Evolutionary conservation across 495 filamentous ascomycete genomes (phyloP).

Genomic region (Aspergillus nanangensis): DNA sequence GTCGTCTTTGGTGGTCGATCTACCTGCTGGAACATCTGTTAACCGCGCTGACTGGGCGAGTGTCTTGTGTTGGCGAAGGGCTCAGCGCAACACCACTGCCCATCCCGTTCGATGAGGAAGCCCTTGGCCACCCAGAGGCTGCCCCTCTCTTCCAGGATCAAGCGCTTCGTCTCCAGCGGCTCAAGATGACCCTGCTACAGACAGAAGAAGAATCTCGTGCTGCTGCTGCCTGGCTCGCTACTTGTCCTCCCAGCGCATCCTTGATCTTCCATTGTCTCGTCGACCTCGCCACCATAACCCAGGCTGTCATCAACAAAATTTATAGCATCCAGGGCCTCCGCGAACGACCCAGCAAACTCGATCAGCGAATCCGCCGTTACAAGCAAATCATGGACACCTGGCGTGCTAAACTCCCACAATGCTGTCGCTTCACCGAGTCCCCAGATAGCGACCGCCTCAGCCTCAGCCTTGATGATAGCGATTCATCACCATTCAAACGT

Average conservation of each 20-base stretch:
- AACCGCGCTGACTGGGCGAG: slow-evolving; percentile 58
- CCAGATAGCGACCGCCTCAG: slow-evolving; percentile 3
- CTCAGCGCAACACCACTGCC: slow-evolving; percentile 53
- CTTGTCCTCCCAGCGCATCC: slow-evolving; percentile 27
- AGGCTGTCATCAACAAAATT: slow-evolving; percentile 47
- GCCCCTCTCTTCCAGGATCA: slow-evolving; percentile 19
- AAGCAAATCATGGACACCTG: slow-evolving; percentile 45
- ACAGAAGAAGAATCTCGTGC: slow-evolving; percentile 9
- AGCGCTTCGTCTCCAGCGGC: slow-evolving; percentile 14
- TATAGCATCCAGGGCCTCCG: slow-evolving; percentile 52
- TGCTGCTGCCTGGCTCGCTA: slow-evolving; percentile 19
- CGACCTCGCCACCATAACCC: slow-evolving; percentile 46
- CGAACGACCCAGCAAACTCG: slow-evolving; percentile 45
- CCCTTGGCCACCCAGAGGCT: slow-evolving; percentile 18
- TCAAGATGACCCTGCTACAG: slow-evolving; percentile 30
- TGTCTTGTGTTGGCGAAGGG: slow-evolving; percentile 47
- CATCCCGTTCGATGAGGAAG: slow-evolving; percentile 49
- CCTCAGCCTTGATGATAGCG: slow-evolving; percentile 4
- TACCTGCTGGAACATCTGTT: slow-evolving; percentile 54
- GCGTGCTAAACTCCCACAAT: slow-evolving; percentile 39
- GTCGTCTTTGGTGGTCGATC: slow-evolving; percentile 62
- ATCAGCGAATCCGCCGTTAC: slow-evolving; percentile 45
- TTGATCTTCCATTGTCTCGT: slow-evolving; percentile 43
- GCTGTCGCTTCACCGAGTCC: slow-evolving; percentile 42
- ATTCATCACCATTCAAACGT: slow-evolving; percentile 7